A percentile compares a stretch with the other conserved stretches of the same genome.
phyloP scores from a whole-genome alignment of 495 filamentous ascomycete species.

The Bathelium albidoporum region DNA sequence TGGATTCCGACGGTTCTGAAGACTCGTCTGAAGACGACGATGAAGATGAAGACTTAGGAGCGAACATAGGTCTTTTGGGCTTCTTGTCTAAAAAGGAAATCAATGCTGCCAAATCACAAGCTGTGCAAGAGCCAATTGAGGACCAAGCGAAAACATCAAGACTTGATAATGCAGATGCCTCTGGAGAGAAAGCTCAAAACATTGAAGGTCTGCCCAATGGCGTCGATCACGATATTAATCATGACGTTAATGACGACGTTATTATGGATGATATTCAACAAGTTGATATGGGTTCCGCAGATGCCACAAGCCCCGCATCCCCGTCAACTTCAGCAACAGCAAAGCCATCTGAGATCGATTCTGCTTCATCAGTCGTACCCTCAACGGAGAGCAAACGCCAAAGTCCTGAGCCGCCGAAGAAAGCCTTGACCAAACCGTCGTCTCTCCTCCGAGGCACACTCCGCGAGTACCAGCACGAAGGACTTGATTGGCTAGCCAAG shows the following conservation, averaged over 20 bases:
- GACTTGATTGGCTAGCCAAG: slow-evolving; percentile 90
- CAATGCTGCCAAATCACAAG: slow-evolving; percentile 4
- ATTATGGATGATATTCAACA: neutral
- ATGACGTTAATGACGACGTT: too few relatives aligned
- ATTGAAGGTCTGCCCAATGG: neutral
- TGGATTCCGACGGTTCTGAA: slow-evolving; percentile 40
- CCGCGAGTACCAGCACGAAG: slow-evolving; percentile 93
- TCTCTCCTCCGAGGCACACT: slow-evolving; percentile 84
- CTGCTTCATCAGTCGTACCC: slow-evolving; percentile 48
- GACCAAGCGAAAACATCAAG: neutral
- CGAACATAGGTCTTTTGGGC: slow-evolving; percentile 35
- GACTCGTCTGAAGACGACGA: slow-evolving; percentile 24
- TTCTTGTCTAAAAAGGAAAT: slow-evolving; percentile 47
- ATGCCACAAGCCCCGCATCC: neutral
- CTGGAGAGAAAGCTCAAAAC: neutral
- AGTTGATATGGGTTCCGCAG: neutral
- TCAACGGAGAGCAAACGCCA: slow-evolving; percentile 31
- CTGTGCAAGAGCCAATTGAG: neutral
- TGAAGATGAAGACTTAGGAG: slow-evolving; percentile 29
- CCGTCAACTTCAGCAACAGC: slow-evolving; percentile 30
- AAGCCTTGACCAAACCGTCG: slow-evolving; percentile 51
- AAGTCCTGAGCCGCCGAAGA: slow-evolving; percentile 43
- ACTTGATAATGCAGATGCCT: neutral
- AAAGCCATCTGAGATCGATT: slow-evolving; percentile 59
- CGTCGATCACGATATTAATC: neutral